Evolutionary conservation across 176 grass and related monocot species (phyloP), one percentile per base, ranked within the genome.

Genomic region (Phragmites australis): DNA sequence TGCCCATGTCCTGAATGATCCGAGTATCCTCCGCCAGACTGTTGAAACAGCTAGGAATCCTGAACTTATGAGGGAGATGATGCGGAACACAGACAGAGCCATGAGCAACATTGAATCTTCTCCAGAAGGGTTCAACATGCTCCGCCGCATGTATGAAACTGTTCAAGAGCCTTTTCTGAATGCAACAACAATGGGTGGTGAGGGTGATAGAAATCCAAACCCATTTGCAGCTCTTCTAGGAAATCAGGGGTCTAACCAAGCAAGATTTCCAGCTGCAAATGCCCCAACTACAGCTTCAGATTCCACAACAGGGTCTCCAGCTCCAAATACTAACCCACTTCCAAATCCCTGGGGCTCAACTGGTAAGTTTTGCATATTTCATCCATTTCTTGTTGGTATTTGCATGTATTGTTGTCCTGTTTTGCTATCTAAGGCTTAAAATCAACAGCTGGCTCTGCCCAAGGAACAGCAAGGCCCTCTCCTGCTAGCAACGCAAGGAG

Each of bases 71-170:
- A 94, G 95, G 43, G 95, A 98, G 86, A 94, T 98, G 95, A 94
- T 98, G 95, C 85, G 95, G 51, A 98, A 98, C 78, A 98, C 95
- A 54, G 95, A 98, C 83, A 91, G 92, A 83, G 95, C 95, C 25
- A 98, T 98, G 95, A 94, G 92, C 74, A 98, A 98, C 83, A 98
- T 98, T 12, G 95, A 98, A 82, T 93, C 92, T 64, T 94, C 95
- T 63, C 95, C 95, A 70, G 95, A 98, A 83, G 95, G 95, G 57
- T 98, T 98, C 56, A 98, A 98, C 71, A 98, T 98, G 95, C 90
- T 98, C 55, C 86, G 95, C 12, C 92, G 92, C 71, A 98, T 98
- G 95, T 98, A 98, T 89, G 95, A 98, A 87, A 98, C 90, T 53
- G 95, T 98, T 57, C 95, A 98, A 84, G 95, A 98, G 70, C 95